A percentile compares a stretch with the other conserved stretches of the same genome.
These are phyloP conservation scores for Glycine latifolia DNA, from an alignment of 306 rosid genomes.

Conservation along the genomic window DNA sequence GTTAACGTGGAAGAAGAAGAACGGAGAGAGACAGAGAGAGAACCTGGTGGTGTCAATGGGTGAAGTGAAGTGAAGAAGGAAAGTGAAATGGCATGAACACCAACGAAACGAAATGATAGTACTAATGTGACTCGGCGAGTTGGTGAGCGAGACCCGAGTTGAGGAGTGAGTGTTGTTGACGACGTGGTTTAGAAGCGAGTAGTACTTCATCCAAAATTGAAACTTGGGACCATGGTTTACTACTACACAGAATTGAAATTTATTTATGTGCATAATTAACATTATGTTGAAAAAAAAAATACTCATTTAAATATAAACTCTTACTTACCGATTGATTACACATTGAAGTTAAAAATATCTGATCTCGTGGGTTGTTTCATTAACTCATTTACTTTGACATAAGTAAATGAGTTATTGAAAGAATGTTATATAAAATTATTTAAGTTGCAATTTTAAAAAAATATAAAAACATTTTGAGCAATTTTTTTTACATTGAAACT, in stretches of 20 bases:
- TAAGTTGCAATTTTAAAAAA: too few species aligned
- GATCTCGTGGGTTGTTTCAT: not conserved
- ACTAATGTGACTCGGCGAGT: not conserved
- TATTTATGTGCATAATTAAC: not conserved
- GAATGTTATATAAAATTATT: not conserved
- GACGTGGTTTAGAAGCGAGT: slow-evolving; percentile 1
- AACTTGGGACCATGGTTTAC: not conserved
- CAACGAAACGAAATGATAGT: not conserved
- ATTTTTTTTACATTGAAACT: not conserved
- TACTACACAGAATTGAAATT: not conserved
- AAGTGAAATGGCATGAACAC: slow-evolving; percentile 45
- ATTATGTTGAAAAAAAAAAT: too few species aligned
- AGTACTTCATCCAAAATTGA: not conserved
- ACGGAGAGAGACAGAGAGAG: slow-evolving; percentile 34
- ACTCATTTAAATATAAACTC: not conserved
- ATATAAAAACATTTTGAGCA: not conserved
- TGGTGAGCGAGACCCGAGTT: not conserved
- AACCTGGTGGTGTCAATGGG: slow-evolving; percentile 57
- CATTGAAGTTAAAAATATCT: not conserved
- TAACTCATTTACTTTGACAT: too few species aligned
- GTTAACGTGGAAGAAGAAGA: not conserved
- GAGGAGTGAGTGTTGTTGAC: not conserved
- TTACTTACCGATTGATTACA: not conserved
- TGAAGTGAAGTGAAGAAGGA: not conserved
- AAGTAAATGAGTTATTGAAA: not conserved